Evolutionary conservation across 1,284 basidiomycete genomes (phyloP).

Genomic region (Malassezia pachydermatis): DNA sequence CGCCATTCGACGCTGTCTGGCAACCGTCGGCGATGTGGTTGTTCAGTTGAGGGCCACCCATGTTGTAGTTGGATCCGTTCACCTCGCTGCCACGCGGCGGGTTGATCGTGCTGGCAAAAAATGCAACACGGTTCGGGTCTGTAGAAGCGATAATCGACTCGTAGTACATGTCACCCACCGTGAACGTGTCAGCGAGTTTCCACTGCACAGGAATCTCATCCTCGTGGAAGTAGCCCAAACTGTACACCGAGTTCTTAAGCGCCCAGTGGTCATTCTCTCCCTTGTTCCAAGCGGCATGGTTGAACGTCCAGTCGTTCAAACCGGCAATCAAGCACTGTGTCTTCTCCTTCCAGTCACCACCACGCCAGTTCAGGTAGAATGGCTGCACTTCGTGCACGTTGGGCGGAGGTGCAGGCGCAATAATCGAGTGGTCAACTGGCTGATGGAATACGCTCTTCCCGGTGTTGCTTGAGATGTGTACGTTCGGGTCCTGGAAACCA

Average conservation of each 20-base stretch:
- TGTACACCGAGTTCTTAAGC: conserved; percentile 27
- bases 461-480: conserved; percentile 28
- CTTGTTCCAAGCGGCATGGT: conserved; percentile 31
- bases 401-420: conserved; percentile 6
- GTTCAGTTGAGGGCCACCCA: conserved; percentile 21
- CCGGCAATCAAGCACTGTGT: conserved; percentile 33
- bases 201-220: conserved; percentile 34
- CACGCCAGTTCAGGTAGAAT: conserved; percentile 32
- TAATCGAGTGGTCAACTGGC: conserved; percentile 6
- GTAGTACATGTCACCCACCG: conserved; percentile 31
- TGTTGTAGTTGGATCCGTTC: conserved; percentile 1
- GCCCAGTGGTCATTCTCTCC: conserved; percentile 32
- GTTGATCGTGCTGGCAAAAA: conserved; percentile 21
- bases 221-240: conserved; percentile 27
- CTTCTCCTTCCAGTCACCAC: conserved; percentile 26
- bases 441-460: conserved; percentile 24
- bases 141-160: conserved; percentile 28
- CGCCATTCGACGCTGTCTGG: background rate
- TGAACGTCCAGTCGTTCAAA: conserved; percentile 27
- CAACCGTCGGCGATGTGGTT: conserved; percentile 17
- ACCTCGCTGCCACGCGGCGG: conserved; percentile 9
- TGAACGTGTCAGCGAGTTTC: conserved; percentile 30
- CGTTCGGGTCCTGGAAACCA: conserved; percentile 37
- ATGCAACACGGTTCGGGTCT: conserved; percentile 28
- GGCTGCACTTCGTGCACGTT: conserved; percentile 24